A percentile compares a stretch with the other conserved stretches of the same genome.
Conservation (phyloP, 139 green algal species). For the Coccomyxa sp. region DNA sequence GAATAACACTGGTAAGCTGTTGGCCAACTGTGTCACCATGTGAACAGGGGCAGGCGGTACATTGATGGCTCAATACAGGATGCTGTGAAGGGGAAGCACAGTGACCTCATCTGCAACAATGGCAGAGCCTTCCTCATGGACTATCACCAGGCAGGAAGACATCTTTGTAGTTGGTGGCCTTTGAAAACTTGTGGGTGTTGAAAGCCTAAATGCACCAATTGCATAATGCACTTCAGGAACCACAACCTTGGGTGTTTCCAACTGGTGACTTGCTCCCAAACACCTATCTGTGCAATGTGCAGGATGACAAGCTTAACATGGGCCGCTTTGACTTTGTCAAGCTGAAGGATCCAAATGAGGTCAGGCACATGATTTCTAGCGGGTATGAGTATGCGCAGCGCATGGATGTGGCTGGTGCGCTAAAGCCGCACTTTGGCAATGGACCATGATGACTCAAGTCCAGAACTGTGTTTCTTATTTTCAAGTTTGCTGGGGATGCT, state of each 20-base stretch:
- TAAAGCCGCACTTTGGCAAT: constrained; percentile 15
- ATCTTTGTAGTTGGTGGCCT: not conserved
- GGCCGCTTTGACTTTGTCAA: constrained; percentile 48
- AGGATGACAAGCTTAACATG: constrained; percentile 38
- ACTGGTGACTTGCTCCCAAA: no score
- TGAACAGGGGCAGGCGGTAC: constrained; percentile 6
- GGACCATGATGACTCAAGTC: not conserved
- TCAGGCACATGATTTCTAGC: constrained; percentile 27
- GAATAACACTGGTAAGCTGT: not conserved
- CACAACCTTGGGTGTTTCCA: no score
- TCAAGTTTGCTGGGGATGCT: no score
- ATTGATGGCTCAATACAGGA: constrained; percentile 46
- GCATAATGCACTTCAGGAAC: not conserved
- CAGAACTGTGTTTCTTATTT: not conserved
- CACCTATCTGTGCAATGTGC: not conserved
- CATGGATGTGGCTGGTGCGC: constrained; percentile 21
- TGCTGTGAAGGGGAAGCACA: not conserved
- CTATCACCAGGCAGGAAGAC: constrained; percentile 23
- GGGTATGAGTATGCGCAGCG: constrained; percentile 37
- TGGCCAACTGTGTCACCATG: not conserved
- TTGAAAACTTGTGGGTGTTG: not conserved
- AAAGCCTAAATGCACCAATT: not conserved
- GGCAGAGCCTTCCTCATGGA: constrained; percentile 46
- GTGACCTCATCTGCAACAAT: constrained; percentile 36
- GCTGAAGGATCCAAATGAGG: constrained; percentile 25